Evolutionary conservation across 2,329 filamentous ascomycete species (phyloP), one percentile per base, ranked within the genome.

Genomic region (Ampelomyces quisqualis): DNA sequence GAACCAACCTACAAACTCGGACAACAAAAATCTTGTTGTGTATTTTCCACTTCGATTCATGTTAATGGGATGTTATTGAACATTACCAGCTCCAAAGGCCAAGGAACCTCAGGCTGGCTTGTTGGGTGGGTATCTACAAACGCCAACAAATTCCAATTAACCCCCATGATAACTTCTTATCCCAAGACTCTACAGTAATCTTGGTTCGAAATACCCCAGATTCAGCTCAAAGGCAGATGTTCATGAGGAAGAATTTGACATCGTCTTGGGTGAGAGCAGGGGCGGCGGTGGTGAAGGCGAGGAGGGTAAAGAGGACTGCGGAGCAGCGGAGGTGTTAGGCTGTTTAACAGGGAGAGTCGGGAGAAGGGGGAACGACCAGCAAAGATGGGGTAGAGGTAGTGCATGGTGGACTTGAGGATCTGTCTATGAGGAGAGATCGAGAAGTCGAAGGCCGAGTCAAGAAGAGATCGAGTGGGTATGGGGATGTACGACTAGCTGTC

Each of bases 171-270:
- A n/a, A n/a, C n/a, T n/a, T n/a, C n/a, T n/a, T n/a, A n/a, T n/a
- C n/a, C n/a, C n/a, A n/a, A n/a, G n/a, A n/a, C n/a, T n/a, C n/a
- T n/a, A n/a, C n/a, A n/a, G n/a, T n/a, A n/a, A n/a, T n/a, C n/a
- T n/a, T n/a, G n/a, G n/a, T n/a, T n/a, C n/a, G n/a, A n/a, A n/a
- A n/a, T n/a, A n/a, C n/a, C n/a, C n/a, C n/a, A n/a, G n/a, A n/a
- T n/a, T n/a, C n/a, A n/a, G n/a, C n/a, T n/a, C n/a, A n/a, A n/a
- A n/a, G 8, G 7, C 40, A 43, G 8, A 19, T 22, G 33, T 43
- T 47, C 2, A 8, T 30, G 20, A 43, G 17, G 34, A 20, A n/a
- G 23, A 36, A 36, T 10, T 14, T 19, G 14, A 26, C 6, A 7
- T 13, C 7, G 7, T 26, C 22, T 17, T 24, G 14, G 8, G 13